phyloP scores from a whole-genome alignment of 306 rosid genomes.

The Inga leiocalycina region DNA sequence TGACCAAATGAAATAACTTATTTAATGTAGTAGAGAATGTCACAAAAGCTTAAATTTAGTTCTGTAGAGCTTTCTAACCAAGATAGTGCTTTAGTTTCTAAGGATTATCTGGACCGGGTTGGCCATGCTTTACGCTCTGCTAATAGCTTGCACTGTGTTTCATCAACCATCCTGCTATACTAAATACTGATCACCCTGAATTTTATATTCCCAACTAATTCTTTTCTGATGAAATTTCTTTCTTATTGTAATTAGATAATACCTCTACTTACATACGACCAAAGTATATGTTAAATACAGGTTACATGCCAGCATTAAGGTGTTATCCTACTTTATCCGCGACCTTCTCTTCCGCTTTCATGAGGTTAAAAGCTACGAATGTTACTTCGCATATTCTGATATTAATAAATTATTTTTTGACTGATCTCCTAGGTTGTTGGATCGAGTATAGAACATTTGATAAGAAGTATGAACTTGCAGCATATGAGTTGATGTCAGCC shows the following conservation, averaged over 20 bases:
- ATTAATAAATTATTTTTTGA: conserved; percentile 20
- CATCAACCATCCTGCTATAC: conserved; percentile 17
- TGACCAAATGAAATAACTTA: conserved; percentile 26
- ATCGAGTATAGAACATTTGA: conserved; percentile 56
- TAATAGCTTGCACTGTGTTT: not conserved
- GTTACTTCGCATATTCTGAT: conserved; percentile 20
- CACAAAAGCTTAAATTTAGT: conserved; percentile 5
- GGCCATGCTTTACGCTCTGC: conserved; percentile 10
- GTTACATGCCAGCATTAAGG: conserved; percentile 17
- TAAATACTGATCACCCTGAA: not conserved
- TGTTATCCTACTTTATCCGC: conserved; percentile 17
- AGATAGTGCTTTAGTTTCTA: conserved; percentile 11
- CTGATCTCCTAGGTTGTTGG: conserved; percentile 76
- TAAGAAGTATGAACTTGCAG: conserved; percentile 68
- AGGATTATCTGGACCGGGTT: not conserved
- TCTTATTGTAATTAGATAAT: conserved; percentile 17
- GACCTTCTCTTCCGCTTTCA: not conserved
- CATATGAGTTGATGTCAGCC: conserved; percentile 95
- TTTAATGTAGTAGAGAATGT: conserved; percentile 20
- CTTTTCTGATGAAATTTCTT: conserved; percentile 11
- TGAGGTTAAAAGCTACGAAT: conserved; percentile 9
- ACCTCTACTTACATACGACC: conserved; percentile 5
- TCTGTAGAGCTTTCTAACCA: conserved; percentile 13
- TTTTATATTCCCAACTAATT: not conserved
- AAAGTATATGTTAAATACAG: conserved; percentile 1